Base-by-base conservation (phyloP, 306 rosid genomes). In the Prunus salicina region DNA sequence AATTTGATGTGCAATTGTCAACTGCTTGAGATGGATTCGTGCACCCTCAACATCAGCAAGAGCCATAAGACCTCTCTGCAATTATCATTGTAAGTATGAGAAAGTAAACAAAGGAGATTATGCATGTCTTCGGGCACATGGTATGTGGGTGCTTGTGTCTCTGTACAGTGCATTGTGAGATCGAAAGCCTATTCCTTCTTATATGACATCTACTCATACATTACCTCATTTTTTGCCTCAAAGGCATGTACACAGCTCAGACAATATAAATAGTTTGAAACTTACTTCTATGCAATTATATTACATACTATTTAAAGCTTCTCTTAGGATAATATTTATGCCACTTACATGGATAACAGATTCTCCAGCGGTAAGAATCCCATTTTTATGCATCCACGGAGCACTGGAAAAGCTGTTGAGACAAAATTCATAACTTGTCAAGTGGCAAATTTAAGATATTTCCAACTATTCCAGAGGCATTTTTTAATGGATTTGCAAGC, bases 31-130 rank as follows among this genome's bases (percentile, higher is more conserved):
- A 86, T 90, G 92, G 84, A 94, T 89, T 77, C 85, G 89, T 71
- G 98, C 98, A 80, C 96, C 97, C 87, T 94, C 98, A 77, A 94
- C 91, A 85, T 94, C 97, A 78, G 96, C 98, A 74, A 94, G 95
- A 63, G 98, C 93, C 93, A 78, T 87, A 27, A 94, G 89, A 76
- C 97, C 98, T 83, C 98, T 86, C 98, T 94, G 97, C 62, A 82
- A 78, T 82, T 47, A 71, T 68, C 57, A 50, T 50, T 24, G 74
- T 28, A 52, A 51, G 62, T 19, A 51, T 70, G 47, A 19, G 30
- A 60, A 6, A 16, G 20, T 18, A 30, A 30, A 16, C 20, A 30
- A 63, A 63, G 15, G 15, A 7, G 5, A 63, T 16, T 63, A 25
- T 28, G 43, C 1, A 63, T 63, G 45, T 16, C 18, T 62, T 30